Conservation (phyloP, 169 alveolate genomes). For the Cryptosporidium baileyi region DNA sequence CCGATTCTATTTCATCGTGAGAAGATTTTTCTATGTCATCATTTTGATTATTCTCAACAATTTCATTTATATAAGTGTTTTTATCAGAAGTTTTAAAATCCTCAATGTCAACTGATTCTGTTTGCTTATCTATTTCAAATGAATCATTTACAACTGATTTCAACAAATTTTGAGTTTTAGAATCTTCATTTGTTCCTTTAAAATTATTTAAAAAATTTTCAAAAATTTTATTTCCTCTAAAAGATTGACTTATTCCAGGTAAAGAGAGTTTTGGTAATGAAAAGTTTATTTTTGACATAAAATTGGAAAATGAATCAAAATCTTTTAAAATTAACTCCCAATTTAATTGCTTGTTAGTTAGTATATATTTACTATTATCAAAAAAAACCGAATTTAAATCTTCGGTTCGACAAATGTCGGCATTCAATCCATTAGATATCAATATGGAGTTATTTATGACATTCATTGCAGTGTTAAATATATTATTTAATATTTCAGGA, state of each 20-base stretch:
- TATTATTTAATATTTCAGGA: slow-evolving; percentile 42
- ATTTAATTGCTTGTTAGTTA: slow-evolving; percentile 9
- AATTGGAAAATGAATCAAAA: slow-evolving; percentile 46
- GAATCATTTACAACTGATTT: background rate
- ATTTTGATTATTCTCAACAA: background rate
- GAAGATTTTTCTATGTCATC: background rate
- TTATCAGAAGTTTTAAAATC: background rate
- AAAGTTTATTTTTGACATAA: slow-evolving; percentile 33
- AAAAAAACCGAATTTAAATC: background rate
- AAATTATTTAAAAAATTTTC: too few species aligned
- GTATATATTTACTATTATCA: background rate
- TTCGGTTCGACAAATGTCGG: background rate
- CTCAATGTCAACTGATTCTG: background rate
- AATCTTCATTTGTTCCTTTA: background rate
- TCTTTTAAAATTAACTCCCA: slow-evolving; percentile 31
- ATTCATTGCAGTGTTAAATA: slow-evolving; percentile 18
- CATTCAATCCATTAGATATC: background rate
- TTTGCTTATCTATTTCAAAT: background rate
- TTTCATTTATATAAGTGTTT: background rate
- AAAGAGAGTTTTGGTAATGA: background rate
- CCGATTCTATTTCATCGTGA: slow-evolving; percentile 43
- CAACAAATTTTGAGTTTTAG: background rate
- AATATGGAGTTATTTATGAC: slow-evolving; percentile 26
- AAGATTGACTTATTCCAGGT: slow-evolving; percentile 57
- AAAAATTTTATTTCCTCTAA: slow-evolving; percentile 9